Conservation (phyloP, 768 basidiomycete species). For the Tulasnella sp. region DNA sequence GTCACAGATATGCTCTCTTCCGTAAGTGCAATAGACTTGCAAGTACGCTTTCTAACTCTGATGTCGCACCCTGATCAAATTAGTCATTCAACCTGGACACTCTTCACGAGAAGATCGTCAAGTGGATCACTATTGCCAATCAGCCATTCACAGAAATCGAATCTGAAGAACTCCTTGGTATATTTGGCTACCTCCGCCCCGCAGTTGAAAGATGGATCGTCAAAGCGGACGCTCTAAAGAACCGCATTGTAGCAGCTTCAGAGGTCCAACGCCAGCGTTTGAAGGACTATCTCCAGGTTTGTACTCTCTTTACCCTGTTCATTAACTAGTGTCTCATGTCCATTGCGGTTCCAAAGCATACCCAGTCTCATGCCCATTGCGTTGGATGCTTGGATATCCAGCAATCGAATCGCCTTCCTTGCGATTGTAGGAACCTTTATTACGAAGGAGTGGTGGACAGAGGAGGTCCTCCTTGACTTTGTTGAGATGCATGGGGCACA, state of each 20-base stretch:
- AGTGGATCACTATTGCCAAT: not conserved
- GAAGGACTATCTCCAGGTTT: not conserved
- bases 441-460: not conserved
- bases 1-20: not conserved
- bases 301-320: not conserved
- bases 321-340: not conserved
- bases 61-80: no score
- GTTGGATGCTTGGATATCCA: not conserved
- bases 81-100: not conserved
- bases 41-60: not conserved
- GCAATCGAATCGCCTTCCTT: not conserved
- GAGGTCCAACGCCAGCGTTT: not conserved
- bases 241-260: not conserved
- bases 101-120: not conserved
- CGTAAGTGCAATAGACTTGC: not conserved
- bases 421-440: not conserved
- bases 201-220: not conserved
- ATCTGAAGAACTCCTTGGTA: not conserved
- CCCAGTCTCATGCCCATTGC: not conserved
- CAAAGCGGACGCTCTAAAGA: not conserved
- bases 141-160: not conserved
- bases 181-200: not conserved
- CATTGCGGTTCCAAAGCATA: not conserved
- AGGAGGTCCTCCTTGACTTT: not conserved
- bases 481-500: not conserved